Base-by-base conservation (phyloP, 75 land plant genomes). In the Cupressus sempervirens region DNA sequence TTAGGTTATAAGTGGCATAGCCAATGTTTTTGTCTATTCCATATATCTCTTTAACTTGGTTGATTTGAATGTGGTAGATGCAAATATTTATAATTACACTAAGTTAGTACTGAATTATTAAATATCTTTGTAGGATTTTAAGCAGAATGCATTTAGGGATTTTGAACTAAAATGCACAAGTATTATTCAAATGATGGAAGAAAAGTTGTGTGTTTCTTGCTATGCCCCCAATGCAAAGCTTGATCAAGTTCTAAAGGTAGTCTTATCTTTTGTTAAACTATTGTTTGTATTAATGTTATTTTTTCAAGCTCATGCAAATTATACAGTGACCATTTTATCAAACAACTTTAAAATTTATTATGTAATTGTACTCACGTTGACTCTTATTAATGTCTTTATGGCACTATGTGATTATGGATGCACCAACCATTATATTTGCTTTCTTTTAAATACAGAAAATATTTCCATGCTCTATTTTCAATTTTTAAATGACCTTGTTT, bases 151-250 rank as follows among this genome's bases (percentile, higher is more conserved):
- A 14, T 91, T 87, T 81, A 90, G 89, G 86, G 97, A 98, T 84
- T 95, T 98, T 40, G 97, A 98, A 83, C 72, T 96, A 83, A 91
- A 82, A 38, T 93, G 95, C 84, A 80, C 93, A 46, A 96, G 88
- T 83, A 85, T 91, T 9, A 88, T 98, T 82, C 97, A 94, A 84
- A 86, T 26, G 80, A 96, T 98, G 95, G 99, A 95, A 80, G 92
- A 85, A 86, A 93, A 89, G 83, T 76, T 96, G 79, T 85, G 98
- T 86, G 88, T 85, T 48, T 93, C 94, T 67, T 96, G 98, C 82
- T 94, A 93, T 86, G 85, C 89, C 38, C 86, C 96, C 50, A 89
- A 91, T 87, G 95, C 94, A 62, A 93, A 91, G 20, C 81, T 95
- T 56, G 94, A 93, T 56, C 84, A 88, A 80, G 92, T 93, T 46